phyloP scores from a whole-genome alignment of 345 rosid genomes.

The Brassica incana region DNA sequence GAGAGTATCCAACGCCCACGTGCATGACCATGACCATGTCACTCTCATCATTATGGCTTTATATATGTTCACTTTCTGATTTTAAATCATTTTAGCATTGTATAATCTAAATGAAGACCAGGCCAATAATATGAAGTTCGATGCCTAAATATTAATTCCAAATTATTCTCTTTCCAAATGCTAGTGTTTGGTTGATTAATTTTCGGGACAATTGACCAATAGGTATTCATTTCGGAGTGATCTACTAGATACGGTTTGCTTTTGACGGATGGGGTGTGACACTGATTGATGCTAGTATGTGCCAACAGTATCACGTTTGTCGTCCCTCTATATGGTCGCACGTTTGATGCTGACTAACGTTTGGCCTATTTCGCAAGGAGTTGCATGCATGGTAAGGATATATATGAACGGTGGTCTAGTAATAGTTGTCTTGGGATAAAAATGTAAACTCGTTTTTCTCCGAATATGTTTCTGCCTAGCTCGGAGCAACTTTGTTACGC shows the following conservation, averaged over 20 bases:
- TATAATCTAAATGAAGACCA: background rate
- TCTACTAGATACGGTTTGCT: background rate
- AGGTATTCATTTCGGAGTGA: background rate
- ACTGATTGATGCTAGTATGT: background rate
- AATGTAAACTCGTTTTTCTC: background rate
- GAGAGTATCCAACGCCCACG: conserved; percentile 38
- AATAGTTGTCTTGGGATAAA: background rate
- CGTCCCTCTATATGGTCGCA: background rate
- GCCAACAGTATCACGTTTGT: background rate
- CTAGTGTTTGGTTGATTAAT: background rate
- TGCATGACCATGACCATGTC: conserved; percentile 35
- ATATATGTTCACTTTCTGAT: conserved; percentile 22
- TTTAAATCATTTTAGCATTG: background rate
- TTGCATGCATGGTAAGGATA: background rate
- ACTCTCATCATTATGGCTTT: conserved; percentile 35
- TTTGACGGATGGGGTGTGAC: background rate
- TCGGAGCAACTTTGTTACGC: background rate
- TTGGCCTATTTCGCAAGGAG: background rate
- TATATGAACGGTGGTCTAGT: background rate
- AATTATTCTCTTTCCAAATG: background rate
- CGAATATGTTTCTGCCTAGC: background rate
- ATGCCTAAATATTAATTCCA: background rate
- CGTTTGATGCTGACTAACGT: background rate
- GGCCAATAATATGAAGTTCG: background rate
- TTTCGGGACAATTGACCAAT: background rate